Evolutionary conservation across 768 basidiomycete genomes (phyloP).

Genomic region (Pholiota microspora): DNA sequence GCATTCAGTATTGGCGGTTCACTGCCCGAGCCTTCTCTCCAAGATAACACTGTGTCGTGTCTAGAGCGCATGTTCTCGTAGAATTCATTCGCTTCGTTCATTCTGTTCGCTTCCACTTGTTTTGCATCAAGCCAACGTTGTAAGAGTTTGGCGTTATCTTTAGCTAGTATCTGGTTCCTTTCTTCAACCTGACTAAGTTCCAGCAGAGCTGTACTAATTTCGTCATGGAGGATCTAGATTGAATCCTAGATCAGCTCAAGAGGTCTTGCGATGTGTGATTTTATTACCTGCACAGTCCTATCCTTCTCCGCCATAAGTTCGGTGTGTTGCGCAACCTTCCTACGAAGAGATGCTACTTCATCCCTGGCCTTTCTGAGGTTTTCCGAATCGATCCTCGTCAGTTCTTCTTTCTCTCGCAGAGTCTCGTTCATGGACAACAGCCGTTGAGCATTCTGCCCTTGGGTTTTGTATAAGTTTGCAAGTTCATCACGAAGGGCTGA

Average conservation of each 20-base stretch:
- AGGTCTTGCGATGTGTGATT: neutral
- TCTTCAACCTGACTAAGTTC: slow-evolving; percentile 90
- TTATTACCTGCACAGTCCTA: slow-evolving; percentile 79
- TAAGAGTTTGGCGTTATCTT: slow-evolving; percentile 92
- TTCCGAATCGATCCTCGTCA: slow-evolving; percentile 79
- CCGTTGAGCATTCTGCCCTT: slow-evolving; percentile 93
- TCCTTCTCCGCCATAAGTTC: slow-evolving; percentile 90
- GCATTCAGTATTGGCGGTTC: slow-evolving; percentile 25
- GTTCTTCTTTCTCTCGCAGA: slow-evolving; percentile 89
- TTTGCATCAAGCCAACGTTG: slow-evolving; percentile 98
- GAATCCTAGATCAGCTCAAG: slow-evolving; percentile 7
- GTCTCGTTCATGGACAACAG: slow-evolving; percentile 94
- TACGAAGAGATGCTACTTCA: slow-evolving; percentile 64
- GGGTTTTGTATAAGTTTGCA: slow-evolving; percentile 93
- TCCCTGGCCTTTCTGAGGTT: slow-evolving; percentile 74
- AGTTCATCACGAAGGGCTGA: slow-evolving; percentile 89
- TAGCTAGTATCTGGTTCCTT: slow-evolving; percentile 80
- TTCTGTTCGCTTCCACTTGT: slow-evolving; percentile 87
- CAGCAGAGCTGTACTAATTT: slow-evolving; percentile 87
- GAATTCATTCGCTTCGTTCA: slow-evolving; percentile 92
- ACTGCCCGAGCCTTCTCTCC: slow-evolving; percentile 43
- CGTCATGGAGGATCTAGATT: slow-evolving; percentile 85
- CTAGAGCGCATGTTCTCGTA: slow-evolving; percentile 85
- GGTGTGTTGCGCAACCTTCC: slow-evolving; percentile 80
- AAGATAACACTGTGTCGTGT: slow-evolving; percentile 59